Base-by-base conservation (phyloP, 2,329 filamentous ascomycete species). In the Aureobasidium mangrovei region DNA sequence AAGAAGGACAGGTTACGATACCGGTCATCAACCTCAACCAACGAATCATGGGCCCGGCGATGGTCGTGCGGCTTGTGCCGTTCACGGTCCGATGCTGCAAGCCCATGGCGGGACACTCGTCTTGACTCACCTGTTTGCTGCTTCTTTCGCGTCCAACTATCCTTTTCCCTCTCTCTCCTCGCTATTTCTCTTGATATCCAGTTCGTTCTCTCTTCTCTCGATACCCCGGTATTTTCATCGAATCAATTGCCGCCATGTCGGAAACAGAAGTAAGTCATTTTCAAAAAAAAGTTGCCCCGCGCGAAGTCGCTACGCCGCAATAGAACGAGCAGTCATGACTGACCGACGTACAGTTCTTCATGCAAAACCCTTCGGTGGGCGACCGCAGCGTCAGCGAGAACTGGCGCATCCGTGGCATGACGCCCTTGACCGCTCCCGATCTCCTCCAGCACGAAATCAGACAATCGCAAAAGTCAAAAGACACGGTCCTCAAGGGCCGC, bases 371-470 rank as follows among this genome's bases (percentile, higher is more conserved):
- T 61, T 67, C 69, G 36, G 73, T 77, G 43, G 75, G 75, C 63
- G 72, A 77, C 65, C 69, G 70, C 52, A 63, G 70, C 54, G 73
- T 70, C 63, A 73, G 71, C 4, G 75, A 77, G 63, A 74, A 77
- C 58, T 77, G 72, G 72, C 73, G 75, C 57, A 77, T 77, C 59
- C 85, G 86, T 59, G 91, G 91, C 63, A 91, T 94, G 79, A 95
- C 95, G 69, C 91, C 88, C 64, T 63, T 98, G 61, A 96, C 89
- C 10, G 84, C 93, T 5, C 93, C 93, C 58, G 88, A 95, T 66
- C 83, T 98, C 60, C 88, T 98, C 57, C 91, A 97, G 72, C 86
- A 91, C 77, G 91, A 97, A 71, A 91, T 98, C 65, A 75, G 79
- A 33, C 78, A 82, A 61, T 68, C 74, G 10, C 35, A 66, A 18